Percentiles rank a stretch among this genome's conserved stretches.
Conservation (phyloP, 2,329 filamentous ascomycete genomes). For the Xylariales sp. region DNA sequence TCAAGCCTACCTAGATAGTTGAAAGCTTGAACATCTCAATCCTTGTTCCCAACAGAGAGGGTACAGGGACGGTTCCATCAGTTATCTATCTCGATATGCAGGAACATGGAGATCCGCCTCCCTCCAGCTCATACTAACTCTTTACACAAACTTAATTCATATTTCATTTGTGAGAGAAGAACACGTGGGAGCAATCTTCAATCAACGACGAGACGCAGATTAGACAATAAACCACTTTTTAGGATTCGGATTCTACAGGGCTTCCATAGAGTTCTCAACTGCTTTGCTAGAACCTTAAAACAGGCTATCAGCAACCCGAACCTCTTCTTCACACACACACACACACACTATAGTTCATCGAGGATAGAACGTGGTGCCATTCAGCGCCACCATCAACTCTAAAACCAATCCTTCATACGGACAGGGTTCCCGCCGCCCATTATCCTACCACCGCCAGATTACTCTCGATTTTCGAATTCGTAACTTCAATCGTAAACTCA, state of each 20-base stretch:
- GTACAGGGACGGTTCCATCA: no score
- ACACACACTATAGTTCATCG: background rate
- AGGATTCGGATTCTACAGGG: constrained; percentile 21
- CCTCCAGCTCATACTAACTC: no score
- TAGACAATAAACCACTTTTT: constrained; percentile 15
- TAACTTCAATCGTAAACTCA: constrained; percentile 18
- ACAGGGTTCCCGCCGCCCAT: background rate
- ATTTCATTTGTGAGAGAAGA: background rate
- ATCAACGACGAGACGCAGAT: background rate
- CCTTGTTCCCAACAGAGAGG: no score
- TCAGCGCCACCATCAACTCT: background rate
- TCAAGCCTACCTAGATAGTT: no score
- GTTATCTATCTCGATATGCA: no score
- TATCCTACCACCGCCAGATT: constrained; percentile 3
- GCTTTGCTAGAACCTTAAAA: background rate
- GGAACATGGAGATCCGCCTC: no score
- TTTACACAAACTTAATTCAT: no score
- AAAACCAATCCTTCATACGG: constrained; percentile 9
- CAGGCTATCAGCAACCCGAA: background rate
- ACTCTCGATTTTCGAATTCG: constrained; percentile 19
- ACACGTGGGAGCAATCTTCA: background rate
- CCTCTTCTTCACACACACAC: background rate
- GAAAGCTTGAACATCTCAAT: no score
- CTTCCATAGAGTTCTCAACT: background rate
- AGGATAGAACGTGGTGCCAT: constrained; percentile 1